Base-by-base conservation (phyloP, 257 asterid genomes). In the Solanum medicagineum region DNA sequence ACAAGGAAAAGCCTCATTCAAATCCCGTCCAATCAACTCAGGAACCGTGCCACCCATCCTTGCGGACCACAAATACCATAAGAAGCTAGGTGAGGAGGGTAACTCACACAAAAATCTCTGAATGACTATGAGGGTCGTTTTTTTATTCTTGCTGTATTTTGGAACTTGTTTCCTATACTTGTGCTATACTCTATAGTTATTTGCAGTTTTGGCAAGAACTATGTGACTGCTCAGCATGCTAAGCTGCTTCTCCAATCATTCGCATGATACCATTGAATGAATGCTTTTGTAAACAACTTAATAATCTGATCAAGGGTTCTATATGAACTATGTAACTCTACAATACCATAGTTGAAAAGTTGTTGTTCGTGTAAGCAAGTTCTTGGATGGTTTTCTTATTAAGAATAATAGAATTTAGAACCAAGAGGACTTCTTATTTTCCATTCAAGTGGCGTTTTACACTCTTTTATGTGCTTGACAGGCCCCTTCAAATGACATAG, bases 401-500 rank as follows among this genome's bases (percentile, higher is more conserved):
- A 53, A 75, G 10, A 53, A 79, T 53, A 53, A 29, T 16, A 29
- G 65, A 79, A 53, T 26, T 79, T 29, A 53, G 65, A 79, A 47
- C 17, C 10, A 53, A 51, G 65, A 16, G 14, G 26, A 22, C 65
- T 53, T 79, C 26, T 79, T 26, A 53, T 26, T 29, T 53, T 79
- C 83, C 10, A 3, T 53, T 51, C 49, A 83, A 73, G 54, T 42
- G 42, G 54, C 5, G 24, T 75, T 73, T 80, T 75, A 22, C 87
- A 62, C 80, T 66, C 22, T 85, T 71, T 80, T 44, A 82, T 89
- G 66, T 83, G 81, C 70, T 85, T 87, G 75, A 88, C 92, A 96
- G 99, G 99, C 99, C 60, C 99, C 99, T 84, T 96, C 99, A 73
- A 92, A 95, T 60, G 97, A 95, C 80, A 87, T 91, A 86, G 99